A percentile compares a stretch with the other conserved stretches of the same genome.
Conservation (phyloP, 2,329 filamentous ascomycete genomes). For the Colletotrichum tofieldiae region DNA sequence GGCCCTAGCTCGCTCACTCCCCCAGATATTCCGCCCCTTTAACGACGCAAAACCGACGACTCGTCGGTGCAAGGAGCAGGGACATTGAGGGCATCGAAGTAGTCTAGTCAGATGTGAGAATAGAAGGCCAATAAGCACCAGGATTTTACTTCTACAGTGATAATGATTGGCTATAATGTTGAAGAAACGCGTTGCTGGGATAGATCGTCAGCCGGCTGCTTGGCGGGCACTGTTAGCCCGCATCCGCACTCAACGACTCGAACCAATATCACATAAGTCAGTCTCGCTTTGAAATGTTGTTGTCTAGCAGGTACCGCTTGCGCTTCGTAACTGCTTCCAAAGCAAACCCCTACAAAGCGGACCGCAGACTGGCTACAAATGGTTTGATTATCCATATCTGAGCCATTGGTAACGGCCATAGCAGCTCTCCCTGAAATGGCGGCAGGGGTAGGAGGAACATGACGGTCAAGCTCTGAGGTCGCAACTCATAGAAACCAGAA, state of each 20-base stretch:
- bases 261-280: background rate
- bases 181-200: conserved; percentile 17
- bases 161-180: conserved; percentile 8
- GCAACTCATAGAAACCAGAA: background rate
- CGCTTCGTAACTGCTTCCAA: background rate
- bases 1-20: conserved; percentile 17
- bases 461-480: background rate
- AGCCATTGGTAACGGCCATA: background rate
- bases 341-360: too few relatives aligned
- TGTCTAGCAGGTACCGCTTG: background rate
- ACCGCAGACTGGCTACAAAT: background rate
- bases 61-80: background rate
- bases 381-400: background rate
- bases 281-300: background rate
- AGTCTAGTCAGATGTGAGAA: background rate
- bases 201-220: background rate
- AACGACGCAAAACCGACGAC: background rate
- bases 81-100: background rate
- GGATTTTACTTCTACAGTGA: conserved; percentile 8
- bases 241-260: background rate
- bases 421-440: background rate
- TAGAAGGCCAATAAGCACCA: background rate
- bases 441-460: background rate
- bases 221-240: background rate
- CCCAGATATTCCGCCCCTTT: conserved; percentile 19